Conservation (phyloP, 148 eudicot species). For the Vaccinium macrocarpon region DNA sequence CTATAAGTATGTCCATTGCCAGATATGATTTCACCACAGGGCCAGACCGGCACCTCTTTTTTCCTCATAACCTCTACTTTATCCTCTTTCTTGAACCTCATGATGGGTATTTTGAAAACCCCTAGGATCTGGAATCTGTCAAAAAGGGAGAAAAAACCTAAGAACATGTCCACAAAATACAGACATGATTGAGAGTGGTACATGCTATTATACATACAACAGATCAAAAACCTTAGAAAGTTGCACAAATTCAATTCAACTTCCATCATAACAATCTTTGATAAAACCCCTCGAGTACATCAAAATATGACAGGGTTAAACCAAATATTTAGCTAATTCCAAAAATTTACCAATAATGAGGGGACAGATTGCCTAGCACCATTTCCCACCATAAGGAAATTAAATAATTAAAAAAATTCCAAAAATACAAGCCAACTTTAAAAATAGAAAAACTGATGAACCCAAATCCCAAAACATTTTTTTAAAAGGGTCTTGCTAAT, state of each 20-base stretch:
- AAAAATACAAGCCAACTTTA: not conserved
- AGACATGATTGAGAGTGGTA: not conserved
- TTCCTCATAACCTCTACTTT: slow-evolving; percentile 54
- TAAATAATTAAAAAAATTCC: not conserved
- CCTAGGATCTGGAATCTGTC: not conserved
- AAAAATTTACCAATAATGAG: not conserved
- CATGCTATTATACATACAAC: not conserved
- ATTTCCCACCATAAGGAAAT: not conserved
- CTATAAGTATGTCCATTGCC: slow-evolving; percentile 41
- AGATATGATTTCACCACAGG: slow-evolving; percentile 41
- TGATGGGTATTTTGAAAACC: slow-evolving; percentile 15
- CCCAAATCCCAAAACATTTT: too few species aligned
- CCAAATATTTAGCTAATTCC: not conserved
- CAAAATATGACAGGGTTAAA: not conserved
- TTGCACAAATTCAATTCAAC: not conserved
- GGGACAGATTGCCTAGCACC: not conserved
- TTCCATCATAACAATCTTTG: not conserved
- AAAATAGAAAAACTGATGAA: not conserved
- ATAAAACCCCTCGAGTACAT: not conserved
- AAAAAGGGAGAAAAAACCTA: not conserved
- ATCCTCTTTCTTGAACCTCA: slow-evolving; percentile 41
- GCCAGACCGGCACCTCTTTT: slow-evolving; percentile 39
- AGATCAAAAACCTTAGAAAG: not conserved
- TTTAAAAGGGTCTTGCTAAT: too few species aligned
- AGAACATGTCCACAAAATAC: not conserved